Evolutionary conservation across 257 asterid genomes (phyloP), one percentile per base, ranked within the genome.

Genomic region (Pogostemon cablin): DNA sequence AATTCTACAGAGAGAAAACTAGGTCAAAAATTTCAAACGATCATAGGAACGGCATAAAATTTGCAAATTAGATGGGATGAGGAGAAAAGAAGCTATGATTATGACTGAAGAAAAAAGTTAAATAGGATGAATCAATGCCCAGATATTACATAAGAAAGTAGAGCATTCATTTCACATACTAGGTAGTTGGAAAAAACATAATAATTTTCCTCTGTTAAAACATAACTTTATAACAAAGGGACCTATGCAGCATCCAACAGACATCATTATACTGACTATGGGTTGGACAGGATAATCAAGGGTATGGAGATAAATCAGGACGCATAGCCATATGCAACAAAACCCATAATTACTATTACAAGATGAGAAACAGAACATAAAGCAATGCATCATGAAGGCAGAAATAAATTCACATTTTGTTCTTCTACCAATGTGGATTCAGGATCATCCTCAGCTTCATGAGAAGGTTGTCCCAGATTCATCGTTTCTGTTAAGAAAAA

Each of bases 391-490:
- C 65, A 64, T 32, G 62, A 35, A 5, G 10, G 65, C n/a, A 32
- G 54, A 79, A 39, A 73, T 62, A 61, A 66, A 68, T 96, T 87
- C 79, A 93, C 99, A 71, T 76, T 74, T 78, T 76, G 76, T 50
- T 65, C 86, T 76, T 83, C 85, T 6, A 50, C 4, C 10, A 71
- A 53, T 77, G 74, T 72, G 17, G 74, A 56, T 73, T 72, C 86
- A 59, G 62, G 76, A 56, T 72, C 79, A 74, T 72, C 76, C 76
- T 79, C 86, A 32, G 77, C 73, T 52, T 69, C 86, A 77, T 74
- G 61, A 48, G 69, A 68, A 78, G 77, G 69, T 52, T 64, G 83
- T 72, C 86, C 83, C 62, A 84, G 65, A 54, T 25, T 79, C 49
- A 81, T 71, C 62, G 73, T 86, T 57, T 77, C 91, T 88, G 85